Percentiles rank a stretch among this genome's conserved stretches.
Conservation (phyloP, 441 rosid genomes). For the Pelargonium cotyledonis region DNA sequence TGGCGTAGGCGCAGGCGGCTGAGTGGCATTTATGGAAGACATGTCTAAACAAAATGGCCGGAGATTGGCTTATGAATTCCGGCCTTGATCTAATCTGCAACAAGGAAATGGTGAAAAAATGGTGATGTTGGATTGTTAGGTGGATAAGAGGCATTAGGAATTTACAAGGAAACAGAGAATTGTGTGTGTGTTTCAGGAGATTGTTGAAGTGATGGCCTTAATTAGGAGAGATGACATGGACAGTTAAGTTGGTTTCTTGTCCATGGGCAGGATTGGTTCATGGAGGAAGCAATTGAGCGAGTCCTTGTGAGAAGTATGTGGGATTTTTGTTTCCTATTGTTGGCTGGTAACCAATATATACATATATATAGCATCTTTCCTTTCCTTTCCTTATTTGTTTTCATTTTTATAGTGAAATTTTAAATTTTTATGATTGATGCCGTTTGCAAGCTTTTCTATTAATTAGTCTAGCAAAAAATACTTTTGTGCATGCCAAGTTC, state of each 20-base stretch:
- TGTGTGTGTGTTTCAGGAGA: not conserved
- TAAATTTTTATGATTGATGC: too few relatives aligned
- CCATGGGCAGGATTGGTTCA: not conserved
- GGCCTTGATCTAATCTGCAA: too few relatives aligned
- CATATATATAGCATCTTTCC: too few relatives aligned
- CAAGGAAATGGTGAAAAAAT: too few relatives aligned
- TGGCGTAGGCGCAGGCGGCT: constrained; percentile 11
- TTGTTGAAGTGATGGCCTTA: not conserved
- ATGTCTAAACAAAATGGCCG: not conserved
- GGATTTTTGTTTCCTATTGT: not conserved
- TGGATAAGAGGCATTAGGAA: not conserved
- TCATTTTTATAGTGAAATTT: too few relatives aligned
- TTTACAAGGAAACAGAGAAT: not conserved
- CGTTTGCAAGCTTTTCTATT: too few relatives aligned
- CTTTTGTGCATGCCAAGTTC: too few relatives aligned
- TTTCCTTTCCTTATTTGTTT: too few relatives aligned
- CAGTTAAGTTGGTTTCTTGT: not conserved
- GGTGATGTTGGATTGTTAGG: not conserved
- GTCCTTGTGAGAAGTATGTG: too few relatives aligned
- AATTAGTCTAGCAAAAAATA: too few relatives aligned
- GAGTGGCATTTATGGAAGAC: not conserved
- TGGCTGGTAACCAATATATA: not conserved
- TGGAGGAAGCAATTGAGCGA: not conserved
- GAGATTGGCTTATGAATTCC: not conserved
- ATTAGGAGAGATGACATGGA: not conserved